Evolutionary conservation across 441 rosid genomes (phyloP).

Genomic region (Dalechampia spathulata): DNA sequence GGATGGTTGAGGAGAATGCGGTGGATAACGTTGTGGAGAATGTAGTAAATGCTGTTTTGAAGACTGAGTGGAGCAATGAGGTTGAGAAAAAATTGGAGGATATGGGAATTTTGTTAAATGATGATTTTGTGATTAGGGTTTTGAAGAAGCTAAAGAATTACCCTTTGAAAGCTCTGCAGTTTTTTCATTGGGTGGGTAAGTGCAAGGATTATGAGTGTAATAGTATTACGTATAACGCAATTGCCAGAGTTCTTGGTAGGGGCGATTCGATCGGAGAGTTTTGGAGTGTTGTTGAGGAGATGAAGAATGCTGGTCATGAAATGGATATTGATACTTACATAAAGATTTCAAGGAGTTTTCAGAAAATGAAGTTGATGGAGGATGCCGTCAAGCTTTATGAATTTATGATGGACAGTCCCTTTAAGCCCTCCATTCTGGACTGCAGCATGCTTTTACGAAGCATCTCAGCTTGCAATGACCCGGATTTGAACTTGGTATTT

Average conservation of each 20-base stretch:
- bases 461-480: slow-evolving; percentile 38
- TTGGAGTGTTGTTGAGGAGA: slow-evolving; percentile 59
- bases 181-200: slow-evolving; percentile 53
- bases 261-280: slow-evolving; percentile 51
- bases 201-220: slow-evolving; percentile 40
- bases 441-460: slow-evolving; percentile 55
- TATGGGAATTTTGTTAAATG: slow-evolving; percentile 42
- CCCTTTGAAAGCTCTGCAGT: slow-evolving; percentile 50
- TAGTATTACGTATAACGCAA: slow-evolving; percentile 51
- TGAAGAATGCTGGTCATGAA: slow-evolving; percentile 52
- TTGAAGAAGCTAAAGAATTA: slow-evolving; percentile 50
- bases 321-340: slow-evolving; percentile 70
- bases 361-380: slow-evolving; percentile 52
- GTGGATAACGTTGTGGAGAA: slow-evolving; percentile 31
- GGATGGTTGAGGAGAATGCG: slow-evolving; percentile 63
- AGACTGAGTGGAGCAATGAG: slow-evolving; percentile 39
- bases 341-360: slow-evolving; percentile 71
- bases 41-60: slow-evolving; percentile 31
- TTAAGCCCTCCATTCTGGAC: slow-evolving; percentile 62
- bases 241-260: slow-evolving; percentile 56
- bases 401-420: slow-evolving; percentile 82
- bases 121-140: slow-evolving; percentile 58
- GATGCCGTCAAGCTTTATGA: slow-evolving; percentile 81
- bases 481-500: slow-evolving; percentile 55
- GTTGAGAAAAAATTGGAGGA: slow-evolving; percentile 50